A percentile compares a stretch with the other conserved stretches of the same genome.
Conservation (phyloP, 2,329 filamentous ascomycete species). For the Colletotrichum eleusines region DNA sequence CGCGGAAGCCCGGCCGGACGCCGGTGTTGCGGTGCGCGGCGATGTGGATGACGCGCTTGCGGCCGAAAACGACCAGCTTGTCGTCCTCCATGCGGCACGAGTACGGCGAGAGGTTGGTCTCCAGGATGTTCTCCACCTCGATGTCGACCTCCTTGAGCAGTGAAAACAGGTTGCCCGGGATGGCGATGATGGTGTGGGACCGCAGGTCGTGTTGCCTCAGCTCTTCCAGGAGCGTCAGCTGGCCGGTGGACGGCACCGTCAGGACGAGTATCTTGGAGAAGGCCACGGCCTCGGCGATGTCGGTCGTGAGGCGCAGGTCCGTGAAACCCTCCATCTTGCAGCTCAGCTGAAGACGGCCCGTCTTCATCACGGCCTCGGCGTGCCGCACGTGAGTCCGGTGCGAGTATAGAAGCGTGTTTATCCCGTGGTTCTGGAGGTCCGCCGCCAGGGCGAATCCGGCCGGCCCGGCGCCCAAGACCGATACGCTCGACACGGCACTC, state of each 20-base stretch:
- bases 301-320: constrained; percentile 19
- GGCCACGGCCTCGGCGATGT: constrained; percentile 19
- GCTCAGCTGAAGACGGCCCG: constrained; percentile 12
- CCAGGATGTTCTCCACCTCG: constrained; percentile 19
- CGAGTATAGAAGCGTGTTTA: constrained; percentile 17
- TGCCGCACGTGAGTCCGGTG: constrained; percentile 28
- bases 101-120: constrained; percentile 33
- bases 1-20: constrained; percentile 17
- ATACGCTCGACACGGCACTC: constrained; percentile 8
- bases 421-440: constrained; percentile 21
- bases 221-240: constrained; percentile 27
- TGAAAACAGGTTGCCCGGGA: constrained; percentile 24
- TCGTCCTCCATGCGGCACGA: constrained; percentile 27
- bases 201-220: constrained; percentile 16
- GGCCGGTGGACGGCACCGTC: constrained; percentile 30
- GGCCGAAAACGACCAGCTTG: constrained; percentile 13
- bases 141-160: constrained; percentile 22
- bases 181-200: constrained; percentile 18
- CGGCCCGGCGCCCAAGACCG: constrained; percentile 29
- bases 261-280: constrained; percentile 26
- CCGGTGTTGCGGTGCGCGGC: neutral
- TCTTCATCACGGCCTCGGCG: constrained; percentile 22
- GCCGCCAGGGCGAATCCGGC: constrained; percentile 32
- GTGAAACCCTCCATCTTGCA: constrained; percentile 26
- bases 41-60: constrained; percentile 26